Evolutionary conservation across 176 grass and related monocot genomes (phyloP).

Genomic region (Pontederia crassipes): DNA sequence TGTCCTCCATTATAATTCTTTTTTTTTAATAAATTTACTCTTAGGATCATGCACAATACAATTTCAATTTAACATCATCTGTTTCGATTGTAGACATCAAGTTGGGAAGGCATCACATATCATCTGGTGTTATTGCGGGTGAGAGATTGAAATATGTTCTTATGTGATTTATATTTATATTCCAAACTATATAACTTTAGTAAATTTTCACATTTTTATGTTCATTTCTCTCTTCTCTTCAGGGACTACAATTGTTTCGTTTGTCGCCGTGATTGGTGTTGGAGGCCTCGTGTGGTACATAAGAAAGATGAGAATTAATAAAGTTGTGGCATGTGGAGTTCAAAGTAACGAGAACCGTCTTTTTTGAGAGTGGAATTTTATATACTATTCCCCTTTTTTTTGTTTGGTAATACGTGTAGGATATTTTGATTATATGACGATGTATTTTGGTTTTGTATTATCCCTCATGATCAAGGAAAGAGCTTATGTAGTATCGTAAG

Average conservation of each 20-base stretch:
- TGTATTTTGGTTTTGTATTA: too few species aligned
- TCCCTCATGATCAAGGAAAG: too few species aligned
- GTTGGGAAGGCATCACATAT: constrained; percentile 13
- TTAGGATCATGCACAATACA: too few species aligned
- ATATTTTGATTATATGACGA: too few species aligned
- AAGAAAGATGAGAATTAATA: constrained; percentile 48
- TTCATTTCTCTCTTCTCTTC: constrained; percentile 8
- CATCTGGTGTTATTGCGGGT: constrained; percentile 67
- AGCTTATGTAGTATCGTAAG: too few species aligned
- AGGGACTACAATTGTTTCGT: constrained; percentile 57
- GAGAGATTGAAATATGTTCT: neutral
- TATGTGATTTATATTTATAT: constrained; percentile 1
- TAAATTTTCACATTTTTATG: neutral
- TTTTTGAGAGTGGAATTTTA: constrained; percentile 29
- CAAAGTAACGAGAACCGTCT: constrained; percentile 79
- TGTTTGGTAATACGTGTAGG: too few species aligned
- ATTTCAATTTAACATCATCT: too few species aligned
- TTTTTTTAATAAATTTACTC: too few species aligned
- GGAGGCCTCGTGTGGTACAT: constrained; percentile 73
- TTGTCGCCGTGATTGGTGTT: constrained; percentile 42
- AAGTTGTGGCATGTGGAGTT: constrained; percentile 74
- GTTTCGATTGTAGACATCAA: neutral
- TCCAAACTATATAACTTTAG: neutral
- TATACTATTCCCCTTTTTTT: neutral
- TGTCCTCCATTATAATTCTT: too few species aligned